A percentile compares a stretch with the other conserved stretches of the same genome.
phyloP scores from a whole-genome alignment of 306 rosid genomes.

The Pyrus pyrifolia region DNA sequence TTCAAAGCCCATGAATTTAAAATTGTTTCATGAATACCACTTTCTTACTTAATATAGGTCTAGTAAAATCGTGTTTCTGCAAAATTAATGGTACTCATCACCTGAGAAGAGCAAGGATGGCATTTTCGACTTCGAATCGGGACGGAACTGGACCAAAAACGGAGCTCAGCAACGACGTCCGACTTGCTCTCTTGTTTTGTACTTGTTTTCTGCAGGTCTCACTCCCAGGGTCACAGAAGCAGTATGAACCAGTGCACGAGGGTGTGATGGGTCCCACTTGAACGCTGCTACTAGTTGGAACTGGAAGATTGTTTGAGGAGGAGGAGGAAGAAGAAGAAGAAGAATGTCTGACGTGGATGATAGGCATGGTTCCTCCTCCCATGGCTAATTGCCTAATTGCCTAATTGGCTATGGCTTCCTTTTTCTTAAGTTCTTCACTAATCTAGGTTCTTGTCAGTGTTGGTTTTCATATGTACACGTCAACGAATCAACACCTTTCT shows the following conservation, averaged over 20 bases:
- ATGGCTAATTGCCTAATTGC: constrained; percentile 17
- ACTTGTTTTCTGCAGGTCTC: constrained; percentile 9
- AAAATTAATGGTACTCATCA: constrained; percentile 28
- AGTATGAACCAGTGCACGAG: constrained; percentile 16
- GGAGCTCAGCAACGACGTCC: constrained; percentile 2
- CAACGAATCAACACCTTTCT: background rate
- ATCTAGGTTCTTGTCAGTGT: background rate
- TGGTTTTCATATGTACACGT: background rate
- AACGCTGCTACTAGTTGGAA: background rate
- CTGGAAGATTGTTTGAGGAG: constrained; percentile 16
- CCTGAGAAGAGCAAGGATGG: constrained; percentile 43
- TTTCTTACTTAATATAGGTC: too few species aligned
- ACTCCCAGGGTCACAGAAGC: constrained; percentile 18
- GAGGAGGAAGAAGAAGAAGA: background rate
- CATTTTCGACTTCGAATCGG: constrained; percentile 45
- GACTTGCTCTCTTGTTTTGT: constrained; percentile 8
- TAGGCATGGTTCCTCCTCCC: constrained; percentile 41
- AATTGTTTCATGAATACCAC: too few species aligned
- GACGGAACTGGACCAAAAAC: constrained; percentile 49
- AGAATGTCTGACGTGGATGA: constrained; percentile 11
- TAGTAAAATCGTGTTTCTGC: background rate
- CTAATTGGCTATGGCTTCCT: background rate
- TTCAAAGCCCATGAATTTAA: too few species aligned
- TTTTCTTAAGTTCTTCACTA: too few species aligned
- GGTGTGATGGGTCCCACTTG: background rate